Conservation (phyloP, 805 yeast genomes). For the Priceomyces melissophilus region DNA sequence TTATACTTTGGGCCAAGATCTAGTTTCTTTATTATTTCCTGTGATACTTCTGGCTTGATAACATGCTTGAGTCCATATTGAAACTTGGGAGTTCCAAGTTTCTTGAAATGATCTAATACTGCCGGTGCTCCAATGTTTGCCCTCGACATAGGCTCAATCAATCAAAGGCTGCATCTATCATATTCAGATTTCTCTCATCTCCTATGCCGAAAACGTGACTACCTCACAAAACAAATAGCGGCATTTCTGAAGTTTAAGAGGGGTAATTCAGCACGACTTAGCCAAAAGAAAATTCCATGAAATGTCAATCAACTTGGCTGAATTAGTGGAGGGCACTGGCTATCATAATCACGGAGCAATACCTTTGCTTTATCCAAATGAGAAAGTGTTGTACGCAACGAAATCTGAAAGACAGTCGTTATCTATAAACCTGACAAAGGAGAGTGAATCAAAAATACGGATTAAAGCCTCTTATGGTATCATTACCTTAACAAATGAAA, state of each 20-base stretch:
- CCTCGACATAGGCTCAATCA: conserved; percentile 1
- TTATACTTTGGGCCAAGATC: conserved; percentile 36
- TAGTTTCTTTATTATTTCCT: conserved; percentile 45
- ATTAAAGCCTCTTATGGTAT: conserved; percentile 37
- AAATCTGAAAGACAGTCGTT: conserved; percentile 27
- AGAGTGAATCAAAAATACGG: conserved; percentile 12
- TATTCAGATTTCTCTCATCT: background rate
- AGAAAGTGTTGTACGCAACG: conserved; percentile 10
- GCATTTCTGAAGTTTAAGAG: too few relatives aligned
- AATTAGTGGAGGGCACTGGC: conserved; percentile 12
- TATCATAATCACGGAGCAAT: conserved; percentile 4
- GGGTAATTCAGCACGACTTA: background rate
- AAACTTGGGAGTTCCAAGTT: conserved; percentile 15
- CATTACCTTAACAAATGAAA: conserved; percentile 38
- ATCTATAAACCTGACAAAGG: conserved; percentile 17
- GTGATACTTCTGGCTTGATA: conserved; percentile 22
- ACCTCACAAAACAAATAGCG: too few relatives aligned
- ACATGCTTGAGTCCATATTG: conserved; percentile 25
- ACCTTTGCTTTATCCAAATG: conserved; percentile 20
- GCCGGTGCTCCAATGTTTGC: conserved; percentile 25
- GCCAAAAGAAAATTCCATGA: background rate
- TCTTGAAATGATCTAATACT: conserved; percentile 19
- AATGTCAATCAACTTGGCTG: conserved; percentile 29
- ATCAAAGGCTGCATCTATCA: conserved; percentile 1
- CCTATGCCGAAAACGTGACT: too few relatives aligned